A percentile compares a stretch with the other conserved stretches of the same genome.
Evolutionary conservation across 345 rosid species (phyloP).

Genomic region (Hibiscus trionum): DNA sequence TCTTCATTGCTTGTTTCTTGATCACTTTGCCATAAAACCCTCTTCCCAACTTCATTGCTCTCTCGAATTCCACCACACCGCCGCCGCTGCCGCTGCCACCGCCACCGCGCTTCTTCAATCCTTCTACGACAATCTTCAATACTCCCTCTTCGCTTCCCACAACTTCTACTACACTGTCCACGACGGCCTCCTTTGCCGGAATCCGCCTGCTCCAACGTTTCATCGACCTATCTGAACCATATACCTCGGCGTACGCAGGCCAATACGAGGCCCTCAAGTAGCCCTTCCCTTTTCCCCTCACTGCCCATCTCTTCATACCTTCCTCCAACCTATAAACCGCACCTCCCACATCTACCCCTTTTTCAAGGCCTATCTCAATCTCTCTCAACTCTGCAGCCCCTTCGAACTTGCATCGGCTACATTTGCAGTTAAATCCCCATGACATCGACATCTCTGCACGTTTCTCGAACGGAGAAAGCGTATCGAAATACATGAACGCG

Average conservation of each 20-base stretch:
- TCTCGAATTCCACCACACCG: constrained; percentile 43
- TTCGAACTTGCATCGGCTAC: constrained; percentile 69
- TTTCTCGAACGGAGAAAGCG: constrained; percentile 38
- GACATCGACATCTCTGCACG: constrained; percentile 53
- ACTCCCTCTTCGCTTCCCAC: constrained; percentile 66
- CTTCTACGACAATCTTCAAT: constrained; percentile 37
- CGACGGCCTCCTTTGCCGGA: constrained; percentile 45
- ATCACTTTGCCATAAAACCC: constrained; percentile 68
- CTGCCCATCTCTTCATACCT: constrained; percentile 57
- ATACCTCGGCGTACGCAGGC: constrained; percentile 40
- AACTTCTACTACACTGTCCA: constrained; percentile 55
- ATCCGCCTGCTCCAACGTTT: constrained; percentile 69
- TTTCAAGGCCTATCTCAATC: constrained; percentile 40
- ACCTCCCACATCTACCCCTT: constrained; percentile 41
- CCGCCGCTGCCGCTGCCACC: constrained; percentile 10
- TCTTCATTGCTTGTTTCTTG: constrained; percentile 60
- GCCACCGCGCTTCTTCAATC: constrained; percentile 27
- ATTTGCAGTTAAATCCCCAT: constrained; percentile 70
- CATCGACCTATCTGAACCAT: constrained; percentile 44
- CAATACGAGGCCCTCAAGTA: constrained; percentile 75
- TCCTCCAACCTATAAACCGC: constrained; percentile 54
- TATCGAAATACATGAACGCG: constrained; percentile 61
- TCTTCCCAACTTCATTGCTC: constrained; percentile 40
- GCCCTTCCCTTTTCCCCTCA: constrained; percentile 67
- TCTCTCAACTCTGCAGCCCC: constrained; percentile 41